Evolutionary conservation across 495 filamentous ascomycete genomes (phyloP).

Genomic region (Xylaria telfairii): DNA sequence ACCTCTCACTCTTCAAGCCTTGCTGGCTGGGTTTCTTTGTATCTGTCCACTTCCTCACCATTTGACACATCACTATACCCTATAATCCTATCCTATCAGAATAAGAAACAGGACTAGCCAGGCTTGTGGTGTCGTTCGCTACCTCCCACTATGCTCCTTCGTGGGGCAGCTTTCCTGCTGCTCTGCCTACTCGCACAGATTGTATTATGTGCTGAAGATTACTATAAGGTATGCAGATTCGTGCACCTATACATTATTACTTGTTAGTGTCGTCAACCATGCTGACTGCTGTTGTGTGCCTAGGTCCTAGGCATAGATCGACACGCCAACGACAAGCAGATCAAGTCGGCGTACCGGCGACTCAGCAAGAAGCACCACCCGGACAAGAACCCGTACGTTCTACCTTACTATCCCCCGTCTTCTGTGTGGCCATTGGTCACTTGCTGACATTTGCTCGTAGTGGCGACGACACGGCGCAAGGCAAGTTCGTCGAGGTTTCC

Average conservation of each 20-base stretch:
- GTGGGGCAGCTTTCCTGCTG: constrained; percentile 47
- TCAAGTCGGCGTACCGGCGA: constrained; percentile 94
- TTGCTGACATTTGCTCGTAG: constrained; percentile 46
- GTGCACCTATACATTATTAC: neutral
- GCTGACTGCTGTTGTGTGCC: constrained; percentile 25
- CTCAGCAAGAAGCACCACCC: constrained; percentile 97
- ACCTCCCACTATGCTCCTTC: constrained; percentile 48
- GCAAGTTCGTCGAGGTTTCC: constrained; percentile 94
- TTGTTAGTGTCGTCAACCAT: neutral
- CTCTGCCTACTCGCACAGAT: constrained; percentile 54
- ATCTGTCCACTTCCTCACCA: neutral
- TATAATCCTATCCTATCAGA: neutral
- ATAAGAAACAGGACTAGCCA: neutral
- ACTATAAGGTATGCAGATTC: constrained; percentile 73
- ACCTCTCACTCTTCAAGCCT: neutral
- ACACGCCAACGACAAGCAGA: constrained; percentile 82
- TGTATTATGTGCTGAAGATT: constrained; percentile 69
- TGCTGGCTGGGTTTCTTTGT: neutral
- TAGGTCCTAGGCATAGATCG: constrained; percentile 81
- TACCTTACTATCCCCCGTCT: neutral
- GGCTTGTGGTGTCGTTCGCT: neutral
- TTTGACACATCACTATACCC: neutral
- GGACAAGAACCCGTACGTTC: constrained; percentile 94
- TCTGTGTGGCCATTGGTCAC: neutral
- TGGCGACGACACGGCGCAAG: constrained; percentile 76